Conservation (phyloP, 192 early-diverging fungal species). For the Phycomyces nitens region DNA sequence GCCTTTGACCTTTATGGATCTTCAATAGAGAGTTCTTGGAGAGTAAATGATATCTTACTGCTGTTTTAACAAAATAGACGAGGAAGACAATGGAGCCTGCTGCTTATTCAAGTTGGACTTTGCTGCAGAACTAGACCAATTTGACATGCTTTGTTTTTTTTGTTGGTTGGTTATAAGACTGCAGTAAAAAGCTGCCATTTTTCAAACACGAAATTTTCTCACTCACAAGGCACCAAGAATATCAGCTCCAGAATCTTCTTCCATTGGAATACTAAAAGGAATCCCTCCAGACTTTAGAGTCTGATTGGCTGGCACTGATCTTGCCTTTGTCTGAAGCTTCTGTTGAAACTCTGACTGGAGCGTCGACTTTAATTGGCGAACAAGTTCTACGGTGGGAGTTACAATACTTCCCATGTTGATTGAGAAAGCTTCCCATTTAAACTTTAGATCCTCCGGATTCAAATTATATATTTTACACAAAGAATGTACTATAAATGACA, state of each 20-base stretch:
- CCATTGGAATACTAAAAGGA: neutral
- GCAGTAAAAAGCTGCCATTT: neutral
- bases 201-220: neutral
- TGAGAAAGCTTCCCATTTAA: slow-evolving; percentile 37
- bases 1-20: slow-evolving; percentile 10
- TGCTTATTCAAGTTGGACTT: too few species aligned
- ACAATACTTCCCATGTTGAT: slow-evolving; percentile 9
- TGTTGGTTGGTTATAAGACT: neutral
- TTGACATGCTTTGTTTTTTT: slow-evolving; percentile 9
- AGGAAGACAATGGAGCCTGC: too few species aligned
- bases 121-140: neutral
- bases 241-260: slow-evolving; percentile 14
- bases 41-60: neutral
- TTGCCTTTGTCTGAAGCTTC: slow-evolving; percentile 4
- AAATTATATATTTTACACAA: slow-evolving; percentile 29
- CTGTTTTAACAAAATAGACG: neutral
- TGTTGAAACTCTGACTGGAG: slow-evolving; percentile 29
- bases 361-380: slow-evolving; percentile 16
- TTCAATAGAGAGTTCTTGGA: neutral
- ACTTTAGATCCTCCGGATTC: slow-evolving; percentile 17
- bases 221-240: slow-evolving; percentile 16
- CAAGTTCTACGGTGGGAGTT: slow-evolving; percentile 18
- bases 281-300: too few species aligned
- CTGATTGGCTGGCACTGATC: too few species aligned
- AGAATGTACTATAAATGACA: slow-evolving; percentile 8